Percentiles rank a stretch among this genome's conserved stretches.
These are phyloP conservation scores for Russula sp. DNA, from an alignment of 768 basidiomycete species.

Conservation along the genomic window DNA sequence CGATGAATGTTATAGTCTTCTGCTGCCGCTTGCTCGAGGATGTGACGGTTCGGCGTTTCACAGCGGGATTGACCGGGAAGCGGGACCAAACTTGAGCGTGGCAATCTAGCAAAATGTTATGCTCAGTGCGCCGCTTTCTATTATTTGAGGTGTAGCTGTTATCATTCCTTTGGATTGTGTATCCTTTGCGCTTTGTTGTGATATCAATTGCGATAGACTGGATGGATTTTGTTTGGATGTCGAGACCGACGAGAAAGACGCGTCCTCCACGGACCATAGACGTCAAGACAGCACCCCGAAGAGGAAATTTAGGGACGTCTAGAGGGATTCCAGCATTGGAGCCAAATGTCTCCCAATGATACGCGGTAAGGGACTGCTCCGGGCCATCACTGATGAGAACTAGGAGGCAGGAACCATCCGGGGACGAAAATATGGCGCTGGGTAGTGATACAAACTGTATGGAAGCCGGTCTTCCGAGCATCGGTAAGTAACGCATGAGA, in stretches of 20 bases:
- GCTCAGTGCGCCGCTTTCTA: conserved; percentile 27
- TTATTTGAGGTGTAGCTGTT: conserved; percentile 24
- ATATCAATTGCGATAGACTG: conserved; percentile 46
- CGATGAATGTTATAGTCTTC: conserved; percentile 41
- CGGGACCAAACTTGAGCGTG: no score
- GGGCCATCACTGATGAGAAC: conserved; percentile 25
- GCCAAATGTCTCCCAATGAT: conserved; percentile 55
- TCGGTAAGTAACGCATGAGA: neutral
- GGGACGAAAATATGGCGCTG: conserved; percentile 37
- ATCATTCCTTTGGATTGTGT: conserved; percentile 44
- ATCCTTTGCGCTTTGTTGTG: conserved; percentile 50
- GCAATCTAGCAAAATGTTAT: conserved; percentile 33
- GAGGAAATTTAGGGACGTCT: conserved; percentile 28
- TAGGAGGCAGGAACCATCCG: conserved; percentile 51
- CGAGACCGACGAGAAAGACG: conserved; percentile 40
- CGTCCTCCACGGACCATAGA: conserved; percentile 32
- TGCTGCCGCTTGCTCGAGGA: conserved; percentile 27
- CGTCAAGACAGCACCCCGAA: conserved; percentile 33
- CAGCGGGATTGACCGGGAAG: neutral
- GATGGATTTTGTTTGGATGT: conserved; percentile 31
- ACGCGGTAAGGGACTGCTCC: conserved; percentile 32
- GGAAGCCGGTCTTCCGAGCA: conserved; percentile 38
- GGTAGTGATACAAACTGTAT: conserved; percentile 36
- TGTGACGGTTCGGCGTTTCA: neutral
- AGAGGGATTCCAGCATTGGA: conserved; percentile 41